Evolutionary conservation across 1,284 basidiomycete species (phyloP).

Genomic region (Pseudozyma sp.): DNA sequence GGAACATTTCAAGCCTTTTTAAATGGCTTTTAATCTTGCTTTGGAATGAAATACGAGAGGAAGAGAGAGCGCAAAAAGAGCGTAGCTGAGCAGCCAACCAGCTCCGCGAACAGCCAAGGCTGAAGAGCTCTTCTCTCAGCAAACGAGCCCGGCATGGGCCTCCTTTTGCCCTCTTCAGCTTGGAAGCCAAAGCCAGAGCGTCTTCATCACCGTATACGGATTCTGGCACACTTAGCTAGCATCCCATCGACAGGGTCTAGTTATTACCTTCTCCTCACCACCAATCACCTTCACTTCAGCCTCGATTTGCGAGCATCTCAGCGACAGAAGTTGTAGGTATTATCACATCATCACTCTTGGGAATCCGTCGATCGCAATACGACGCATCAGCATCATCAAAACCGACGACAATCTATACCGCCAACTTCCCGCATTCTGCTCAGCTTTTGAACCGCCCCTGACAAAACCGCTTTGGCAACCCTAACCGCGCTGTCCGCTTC

Average conservation of each 20-base stretch:
- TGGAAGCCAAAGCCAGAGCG: neutral
- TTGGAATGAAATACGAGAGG: too few relatives aligned
- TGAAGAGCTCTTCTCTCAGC: neutral
- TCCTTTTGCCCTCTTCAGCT: neutral
- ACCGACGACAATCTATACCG: neutral
- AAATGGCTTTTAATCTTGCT: too few relatives aligned
- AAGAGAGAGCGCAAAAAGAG: too few relatives aligned
- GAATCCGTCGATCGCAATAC: neutral
- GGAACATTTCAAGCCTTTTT: too few relatives aligned
- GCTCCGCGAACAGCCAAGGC: too few relatives aligned
- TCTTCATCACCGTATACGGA: slow-evolving; percentile 27
- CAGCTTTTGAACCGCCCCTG: slow-evolving; percentile 18
- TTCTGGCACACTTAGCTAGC: slow-evolving; percentile 18
- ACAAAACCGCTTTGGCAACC: neutral
- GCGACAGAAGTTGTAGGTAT: slow-evolving; percentile 32
- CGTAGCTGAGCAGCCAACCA: too few relatives aligned
- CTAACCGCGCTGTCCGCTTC: neutral
- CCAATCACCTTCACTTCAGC: neutral
- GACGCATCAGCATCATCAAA: neutral
- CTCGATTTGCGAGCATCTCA: slow-evolving; percentile 11
- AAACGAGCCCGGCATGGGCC: slow-evolving; percentile 17
- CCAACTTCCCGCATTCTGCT: slow-evolving; percentile 1
- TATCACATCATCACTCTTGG: neutral
- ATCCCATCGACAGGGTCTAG: slow-evolving; percentile 24
- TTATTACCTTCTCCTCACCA: slow-evolving; percentile 13